Base-by-base conservation (phyloP, 441 rosid species). In the Erodium moschatum region DNA sequence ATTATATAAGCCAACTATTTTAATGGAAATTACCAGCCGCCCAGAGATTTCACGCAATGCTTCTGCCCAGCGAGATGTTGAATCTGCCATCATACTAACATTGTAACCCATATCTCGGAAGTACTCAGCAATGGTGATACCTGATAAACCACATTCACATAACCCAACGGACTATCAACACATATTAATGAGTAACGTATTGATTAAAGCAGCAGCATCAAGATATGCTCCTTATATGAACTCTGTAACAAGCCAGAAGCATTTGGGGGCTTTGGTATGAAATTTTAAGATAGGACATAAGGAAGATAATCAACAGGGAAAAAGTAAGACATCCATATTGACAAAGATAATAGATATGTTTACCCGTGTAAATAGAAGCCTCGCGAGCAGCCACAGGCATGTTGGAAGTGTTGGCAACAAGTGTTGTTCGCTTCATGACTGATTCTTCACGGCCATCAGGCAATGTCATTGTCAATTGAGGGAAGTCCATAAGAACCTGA, bases 61-160 rank as follows among this genome's bases (percentile, higher is more conserved):
- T 85, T 95, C 99, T 77, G 99, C 99, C 99, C 97, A 95, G 52
- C 99, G 97, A 74, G 99, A 95, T 31, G 99, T 95, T 64, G 98
- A 95, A 85, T 95, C 99, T 70, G 99, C 99, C 98, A 95, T 95
- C 99, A 95, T 95, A 79, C 99, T 92, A 73, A 95, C 99, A 85
- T 95, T 95, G 85, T 85, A 82, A 24, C 99, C 99, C 98, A 95
- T 95, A 81, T 95, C 99, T 84, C 99, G 89, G 75, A 95, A 95
- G 70, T 95, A 95, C 77, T 95, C 99, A 60, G 99, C 99, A 54
- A 95, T 86, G 19, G 97, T 92, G 77, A 95, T 91, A 72, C 99
- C 99, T 95, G 89, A 63, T 63, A 67, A 70, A 67, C 69, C 66
- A 77, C 60, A 66, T 64, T n/a, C 64, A 73, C 65, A 67, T n/a